Base-by-base conservation (phyloP, 768 basidiomycete genomes). In the Coprinellus aureogranulatus region DNA sequence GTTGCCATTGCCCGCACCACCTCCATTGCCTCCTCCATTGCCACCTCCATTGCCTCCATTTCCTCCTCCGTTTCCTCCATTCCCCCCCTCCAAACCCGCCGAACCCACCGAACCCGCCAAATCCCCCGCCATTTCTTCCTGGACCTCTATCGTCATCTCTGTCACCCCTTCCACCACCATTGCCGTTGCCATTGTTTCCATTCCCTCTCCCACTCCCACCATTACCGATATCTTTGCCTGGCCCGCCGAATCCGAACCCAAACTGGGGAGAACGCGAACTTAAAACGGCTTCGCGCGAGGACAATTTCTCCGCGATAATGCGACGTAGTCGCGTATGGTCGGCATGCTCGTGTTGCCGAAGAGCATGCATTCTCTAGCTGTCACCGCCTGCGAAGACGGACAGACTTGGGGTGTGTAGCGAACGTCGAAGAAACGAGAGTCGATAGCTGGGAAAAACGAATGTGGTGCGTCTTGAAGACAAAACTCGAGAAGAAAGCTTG, bases 131-230 rank as follows among this genome's bases (percentile, higher is more conserved):
- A 12, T 41, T 51, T 22, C 42, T n/a, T n/a, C n/a, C n/a, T n/a
- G n/a, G n/a, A n/a, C n/a, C 54, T 22, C 60, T 49, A 31, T 44
- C 57, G 6, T 25, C 59, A 30, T 50, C 55, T 53, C 42, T 50
- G 10, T 23, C 45, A 41, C 63, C 23, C 16, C 55, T 44, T 23
- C 52, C 39, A 26, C 52, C 40, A 4, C 53, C 48, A 41, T 42
- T 49, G 6, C 27, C 51, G 44, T 12, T 39, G 34, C 47, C 53
- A 22, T 23, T 42, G 26, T 42, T 28, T 12, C 40, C 39, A 27
- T 28, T 23, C 4, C 44, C 54, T 27, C 28, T 46, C 20, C 54
- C 54, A 46, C 20, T 31, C n/a, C 42, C 42, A 44, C 41, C 41
- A 18, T 18, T 18, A 39, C 37, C 37, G 10, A 9, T 39, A 18